phyloP scores from a whole-genome alignment of 148 eudicot species.

The Arbutus unedo region DNA sequence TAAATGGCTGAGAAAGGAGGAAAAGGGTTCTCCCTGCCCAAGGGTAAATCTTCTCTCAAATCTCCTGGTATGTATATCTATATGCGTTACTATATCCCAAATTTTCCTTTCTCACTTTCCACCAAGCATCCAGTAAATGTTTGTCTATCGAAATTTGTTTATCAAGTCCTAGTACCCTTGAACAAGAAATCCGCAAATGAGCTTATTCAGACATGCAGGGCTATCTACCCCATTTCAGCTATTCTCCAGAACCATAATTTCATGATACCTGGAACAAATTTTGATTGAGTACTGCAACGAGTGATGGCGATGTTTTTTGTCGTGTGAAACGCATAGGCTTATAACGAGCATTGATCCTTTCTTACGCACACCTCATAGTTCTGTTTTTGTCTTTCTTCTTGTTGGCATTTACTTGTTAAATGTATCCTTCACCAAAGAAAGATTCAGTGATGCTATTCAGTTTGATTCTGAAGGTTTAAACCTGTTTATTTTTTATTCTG shows the following conservation, averaged over 20 bases:
- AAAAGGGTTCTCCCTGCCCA: conserved; percentile 24
- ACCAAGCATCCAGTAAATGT: not conserved
- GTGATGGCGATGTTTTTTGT: not conserved
- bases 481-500: conserved; percentile 5
- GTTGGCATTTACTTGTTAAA: not conserved
- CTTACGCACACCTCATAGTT: too few relatives aligned
- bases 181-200: not conserved
- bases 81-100: not conserved
- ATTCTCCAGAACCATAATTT: not conserved
- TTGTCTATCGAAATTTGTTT: not conserved
- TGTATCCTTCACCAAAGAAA: not conserved
- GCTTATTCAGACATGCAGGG: not conserved
- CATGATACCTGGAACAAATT: not conserved
- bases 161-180: too few relatives aligned
- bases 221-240: not conserved
- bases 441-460: conserved; percentile 18
- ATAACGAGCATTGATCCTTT: not conserved
- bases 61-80: conserved; percentile 19
- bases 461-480: conserved; percentile 55
- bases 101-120: not conserved
- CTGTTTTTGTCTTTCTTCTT: not conserved
- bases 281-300: not conserved
- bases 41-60: conserved; percentile 29
- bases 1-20: conserved; percentile 33
- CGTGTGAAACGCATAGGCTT: not conserved